Base-by-base conservation (phyloP, 2,329 filamentous ascomycete genomes). In the Daldinia sp. region DNA sequence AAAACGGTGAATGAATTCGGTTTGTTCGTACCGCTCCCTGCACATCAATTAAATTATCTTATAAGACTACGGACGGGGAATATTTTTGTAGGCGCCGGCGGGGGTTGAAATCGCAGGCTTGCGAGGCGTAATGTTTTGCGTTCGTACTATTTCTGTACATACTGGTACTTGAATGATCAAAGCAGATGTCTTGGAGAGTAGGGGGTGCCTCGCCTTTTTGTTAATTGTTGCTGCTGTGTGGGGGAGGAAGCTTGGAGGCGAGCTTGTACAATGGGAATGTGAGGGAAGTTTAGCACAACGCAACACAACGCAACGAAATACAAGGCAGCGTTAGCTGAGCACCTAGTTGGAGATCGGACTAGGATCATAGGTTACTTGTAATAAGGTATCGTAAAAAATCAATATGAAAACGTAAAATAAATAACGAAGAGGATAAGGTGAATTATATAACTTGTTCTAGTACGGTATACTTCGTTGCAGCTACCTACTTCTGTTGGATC, bases 141-240 rank as follows among this genome's bases (percentile, higher is more conserved):
- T 27, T 49, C 11, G 35, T 60, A 49, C 45, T 56, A 48, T 58
- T 50, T 11, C n/a, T 67, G 61, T 64, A 64, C 48, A 63, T 66
- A 66, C 21, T 51, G 43, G 45, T 45, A 39, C 27, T 45, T 29
- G 15, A 23, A 47, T 43, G 52, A 53, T 48, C n/a, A 32, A 61
- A 52, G 32, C 30, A 57, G 39, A 35, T 8, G n/a, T 30, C 25
- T 57, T 54, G n/a, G n/a, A 53, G 34, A 34, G n/a, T 19, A 21
- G 6, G 35, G 41, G 19, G 19, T 21, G 4, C n/a, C 29, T 41
- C 34, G 9, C 8, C 49, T n/a, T 29, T 19, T 39, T 43, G 1
- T 27, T n/a, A n/a, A n/a, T n/a, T 25, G 15, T 45, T n/a, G 13
- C n/a, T n/a, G n/a, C n/a, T 32, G 10, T 57, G 21, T 10, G 13